Percentiles rank a stretch among this genome's conserved stretches.
Evolutionary conservation across 2,329 filamentous ascomycete species (phyloP).

Genomic region (Fusarium tanahbumbuense): DNA sequence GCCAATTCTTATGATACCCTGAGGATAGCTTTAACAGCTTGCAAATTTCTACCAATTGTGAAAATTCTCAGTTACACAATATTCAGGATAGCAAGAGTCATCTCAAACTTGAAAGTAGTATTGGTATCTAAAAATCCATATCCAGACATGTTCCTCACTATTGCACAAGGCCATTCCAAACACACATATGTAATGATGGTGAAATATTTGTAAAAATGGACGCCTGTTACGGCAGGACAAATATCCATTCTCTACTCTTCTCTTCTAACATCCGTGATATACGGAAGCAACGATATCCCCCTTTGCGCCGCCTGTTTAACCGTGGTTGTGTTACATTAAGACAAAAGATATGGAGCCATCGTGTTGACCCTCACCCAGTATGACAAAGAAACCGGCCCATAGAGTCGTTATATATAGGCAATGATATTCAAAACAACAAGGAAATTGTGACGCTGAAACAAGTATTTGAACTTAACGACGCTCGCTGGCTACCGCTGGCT

Average conservation of each 20-base stretch:
- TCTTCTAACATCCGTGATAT: constrained; percentile 5
- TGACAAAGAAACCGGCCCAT: constrained; percentile 24
- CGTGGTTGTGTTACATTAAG: constrained; percentile 35
- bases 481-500: constrained; percentile 37
- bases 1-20: no score
- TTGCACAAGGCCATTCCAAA: neutral
- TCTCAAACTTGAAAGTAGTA: neutral
- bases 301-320: constrained; percentile 13
- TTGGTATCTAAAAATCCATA: neutral
- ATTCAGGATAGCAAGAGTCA: neutral
- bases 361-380: constrained; percentile 17
- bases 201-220: neutral
- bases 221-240: neutral
- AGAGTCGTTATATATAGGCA: constrained; percentile 30
- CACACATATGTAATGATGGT: neutral
- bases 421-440: constrained; percentile 29
- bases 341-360: constrained; percentile 27
- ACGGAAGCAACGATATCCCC: constrained; percentile 15
- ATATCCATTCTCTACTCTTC: neutral
- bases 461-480: constrained; percentile 31
- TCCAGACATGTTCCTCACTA: no score
- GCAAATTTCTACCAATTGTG: no score
- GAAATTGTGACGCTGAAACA: constrained; percentile 24
- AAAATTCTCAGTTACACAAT: no score
- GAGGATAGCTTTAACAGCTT: no score